Base-by-base conservation (phyloP, 129 eudicot species). In the sunflower (Helianthus annuus) region DNA sequence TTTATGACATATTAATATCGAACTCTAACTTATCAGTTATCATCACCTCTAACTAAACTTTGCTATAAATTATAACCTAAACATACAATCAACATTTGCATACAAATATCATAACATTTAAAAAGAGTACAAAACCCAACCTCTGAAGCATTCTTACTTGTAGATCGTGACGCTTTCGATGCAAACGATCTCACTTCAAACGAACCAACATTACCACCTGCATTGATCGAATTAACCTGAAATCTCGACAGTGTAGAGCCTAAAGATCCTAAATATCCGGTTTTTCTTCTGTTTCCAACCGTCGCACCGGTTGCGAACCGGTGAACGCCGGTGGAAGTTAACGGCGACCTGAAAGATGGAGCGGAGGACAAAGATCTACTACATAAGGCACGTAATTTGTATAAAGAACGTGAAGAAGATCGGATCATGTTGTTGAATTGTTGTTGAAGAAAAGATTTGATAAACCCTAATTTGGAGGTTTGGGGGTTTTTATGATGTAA, bases 111-210 rank as follows among this genome's bases (percentile, higher is more conserved):
- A 60, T 29, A 34, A 45, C 4, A 60, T 0, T 32, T 32, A 32
- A 32, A 36, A 57, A 48, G 55, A 64, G 16, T 27, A 63, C 48
- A 69, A 71, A 42, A 55, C 36, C 87, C 71, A 69, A 91, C 97
- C 92, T 88, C 84, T 16, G 96, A 83, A 3, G 82, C 75, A 49
- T 80, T 85, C 71, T 76, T 75, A 65, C 64, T 65, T 38, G 63
- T 75, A 61, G 95, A 81, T 27, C 75, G 58, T 44, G 96, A 79
- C 51, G 97, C 56, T 71, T 71, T 77, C 49, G 96, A 88, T 29
- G 97, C 81, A 81, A 88, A 91, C 59, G 86, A 74, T 84, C 91
- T 86, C 27, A 60, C 68, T 57, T 78, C 84, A 64, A 12, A 46
- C 40, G 19, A 40, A 48, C 59, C 38, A 40, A 64, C 38, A 1